Evolutionary conservation across 148 eudicot species (phyloP), one percentile per base, ranked within the genome.

Genomic region (Chenopodium quinoa): DNA sequence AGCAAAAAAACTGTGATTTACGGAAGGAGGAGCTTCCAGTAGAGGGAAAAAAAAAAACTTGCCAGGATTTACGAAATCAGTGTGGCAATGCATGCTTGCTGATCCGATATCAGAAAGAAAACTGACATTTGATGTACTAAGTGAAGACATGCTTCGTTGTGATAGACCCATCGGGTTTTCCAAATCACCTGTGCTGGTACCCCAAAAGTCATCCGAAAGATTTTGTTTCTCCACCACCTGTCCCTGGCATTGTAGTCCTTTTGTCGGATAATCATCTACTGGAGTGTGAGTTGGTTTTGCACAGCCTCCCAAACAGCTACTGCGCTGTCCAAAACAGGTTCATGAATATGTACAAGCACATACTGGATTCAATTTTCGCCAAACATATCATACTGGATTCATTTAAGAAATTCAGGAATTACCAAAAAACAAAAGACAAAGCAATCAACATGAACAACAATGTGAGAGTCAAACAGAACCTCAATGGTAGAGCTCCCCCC

Each of bases 161-260:
- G 92, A 91, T 37, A 89, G 89, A 82, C 86, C 78, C 70, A 90
- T 79, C 66, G 86, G 86, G 78, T 79, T 88, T 47, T 94, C 94
- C 73, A 92, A 63, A 78, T 94, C 92, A 62, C 84, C 88, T 31
- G 94, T 88, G 81, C 97, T 91, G 79, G 92, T 92, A 82, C 93
- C 93, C 98, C 98, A 94, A 84, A 94, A 91, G 82, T 90, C 94
- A 44, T 94, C 98, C 1, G 94, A 91, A 14, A 88, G 67, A 65
- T 91, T 86, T 56, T 79, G 83, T 77, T 87, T 89, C 83, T 83
- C 91, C 65, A 88, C 90, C 47, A 76, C 67, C 62, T 75, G 89
- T 13, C 88, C 90, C 78, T 75, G 79, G 67, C 25, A 73, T 54
- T 81, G 87, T 23, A 87, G 86, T 46, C 91, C 93, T 84, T 91